Percentiles rank a stretch among this genome's conserved stretches.
Evolutionary conservation across 2,329 filamentous ascomycete species (phyloP).

Genomic region (Sclerotinia trifoliorum): DNA sequence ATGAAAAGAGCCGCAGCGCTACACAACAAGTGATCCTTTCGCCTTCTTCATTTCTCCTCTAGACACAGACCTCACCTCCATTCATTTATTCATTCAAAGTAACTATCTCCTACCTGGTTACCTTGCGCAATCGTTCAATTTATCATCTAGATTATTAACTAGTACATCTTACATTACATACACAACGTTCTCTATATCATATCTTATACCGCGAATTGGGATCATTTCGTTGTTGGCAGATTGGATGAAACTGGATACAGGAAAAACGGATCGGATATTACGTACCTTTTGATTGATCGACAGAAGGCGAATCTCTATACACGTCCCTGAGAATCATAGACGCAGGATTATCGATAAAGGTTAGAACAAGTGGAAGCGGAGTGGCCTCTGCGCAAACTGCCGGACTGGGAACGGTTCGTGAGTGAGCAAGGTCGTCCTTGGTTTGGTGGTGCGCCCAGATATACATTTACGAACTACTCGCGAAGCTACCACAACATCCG

Average conservation of each 20-base stretch:
- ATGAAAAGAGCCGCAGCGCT: constrained; percentile 7
- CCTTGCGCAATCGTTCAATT: background rate
- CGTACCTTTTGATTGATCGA: background rate
- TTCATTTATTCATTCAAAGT: constrained; percentile 5
- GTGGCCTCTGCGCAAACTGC: constrained; percentile 8
- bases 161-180: background rate
- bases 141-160: background rate
- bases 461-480: constrained; percentile 1
- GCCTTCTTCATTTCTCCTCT: background rate
- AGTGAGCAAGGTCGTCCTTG: constrained; percentile 5
- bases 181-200: background rate
- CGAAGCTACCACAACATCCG: too few relatives aligned
- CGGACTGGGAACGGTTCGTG: background rate
- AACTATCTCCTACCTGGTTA: background rate
- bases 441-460: background rate
- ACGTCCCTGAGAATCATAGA: background rate
- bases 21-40: constrained; percentile 12
- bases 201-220: background rate
- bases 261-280: background rate
- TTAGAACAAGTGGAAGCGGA: constrained; percentile 6
- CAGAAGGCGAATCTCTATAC: background rate
- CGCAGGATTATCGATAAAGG: constrained; percentile 4
- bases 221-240: background rate
- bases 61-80: constrained; percentile 8
- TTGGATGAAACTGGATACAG: background rate